Conservation (phyloP, 2,329 filamentous ascomycete genomes). For the Penicillium hesseltinei region DNA sequence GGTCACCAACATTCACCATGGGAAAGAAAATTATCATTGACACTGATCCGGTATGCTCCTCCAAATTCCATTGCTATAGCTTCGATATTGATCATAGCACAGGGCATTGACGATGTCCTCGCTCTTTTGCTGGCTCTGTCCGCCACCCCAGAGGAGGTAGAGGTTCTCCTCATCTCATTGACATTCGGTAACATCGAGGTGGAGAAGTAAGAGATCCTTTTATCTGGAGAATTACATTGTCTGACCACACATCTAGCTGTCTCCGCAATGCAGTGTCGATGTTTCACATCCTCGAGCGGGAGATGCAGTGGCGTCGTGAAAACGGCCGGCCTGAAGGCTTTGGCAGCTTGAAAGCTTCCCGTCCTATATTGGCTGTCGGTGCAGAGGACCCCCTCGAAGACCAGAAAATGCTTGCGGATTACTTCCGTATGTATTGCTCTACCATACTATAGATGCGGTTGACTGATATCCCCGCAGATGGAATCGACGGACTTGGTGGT, state of each 20-base stretch:
- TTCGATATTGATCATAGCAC: background rate
- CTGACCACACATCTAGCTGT: constrained; percentile 55
- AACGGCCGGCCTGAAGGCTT: constrained; percentile 69
- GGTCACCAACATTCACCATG: constrained; percentile 46
- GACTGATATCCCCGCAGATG: constrained; percentile 53
- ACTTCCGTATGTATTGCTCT: constrained; percentile 68
- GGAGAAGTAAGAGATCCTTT: constrained; percentile 58
- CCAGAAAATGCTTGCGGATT: constrained; percentile 74
- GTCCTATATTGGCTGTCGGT: constrained; percentile 82
- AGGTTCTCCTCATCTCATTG: constrained; percentile 79
- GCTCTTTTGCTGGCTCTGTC: constrained; percentile 85
- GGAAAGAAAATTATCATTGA: constrained; percentile 86
- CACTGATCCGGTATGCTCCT: constrained; percentile 73
- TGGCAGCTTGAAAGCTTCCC: constrained; percentile 66
- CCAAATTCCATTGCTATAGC: background rate
- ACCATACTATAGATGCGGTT: background rate
- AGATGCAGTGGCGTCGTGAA: constrained; percentile 75
- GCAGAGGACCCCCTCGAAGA: constrained; percentile 83
- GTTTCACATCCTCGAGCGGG: constrained; percentile 88
- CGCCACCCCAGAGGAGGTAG: constrained; percentile 76
- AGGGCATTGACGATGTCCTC: constrained; percentile 85
- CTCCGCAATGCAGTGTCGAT: constrained; percentile 84
- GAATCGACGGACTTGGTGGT: constrained; percentile 71
- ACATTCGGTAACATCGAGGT: constrained; percentile 94
- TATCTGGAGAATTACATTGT: too few species aligned